Evolutionary conservation across 2,329 filamentous ascomycete species (phyloP), one percentile per base, ranked within the genome.

Genomic region (Stachybotrys echinatus): DNA sequence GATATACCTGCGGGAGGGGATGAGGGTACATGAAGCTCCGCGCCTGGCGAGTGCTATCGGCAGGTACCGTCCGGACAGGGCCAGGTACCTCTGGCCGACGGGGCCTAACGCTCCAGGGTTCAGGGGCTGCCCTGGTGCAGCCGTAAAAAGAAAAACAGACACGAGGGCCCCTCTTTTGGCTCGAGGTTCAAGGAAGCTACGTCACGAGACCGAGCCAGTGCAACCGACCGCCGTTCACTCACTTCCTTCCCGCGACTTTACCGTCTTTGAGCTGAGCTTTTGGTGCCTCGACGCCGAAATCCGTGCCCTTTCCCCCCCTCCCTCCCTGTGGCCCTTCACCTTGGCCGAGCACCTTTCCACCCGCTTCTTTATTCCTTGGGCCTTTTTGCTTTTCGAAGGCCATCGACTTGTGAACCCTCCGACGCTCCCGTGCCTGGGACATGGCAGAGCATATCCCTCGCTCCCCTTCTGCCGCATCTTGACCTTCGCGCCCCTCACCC

Each of bases 391-490:
- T n/a, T n/a, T n/a, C n/a, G n/a, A n/a, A n/a, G n/a, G n/a, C n/a
- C n/a, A n/a, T n/a, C n/a, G n/a, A n/a, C n/a, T n/a, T n/a, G n/a
- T n/a, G n/a, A n/a, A n/a, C n/a, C n/a, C n/a, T n/a, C n/a, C 31
- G 10, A 37, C 31, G 17, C 31, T 37, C 31, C 8, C 31, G 8
- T 10, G 8, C 31, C 10, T 17, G 17, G 31, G 45, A 51, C 45
- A 44, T 50, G 48, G 49, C 54, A 52, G 51, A 52, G 52, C 12
- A 23, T 54, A 51, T 51, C 42, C 53, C 53, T 58, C 54, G 50
- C 58, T 53, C 58, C 55, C 48, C 51, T 47, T 50, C 51, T 34
- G 45, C 48, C 48, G 34, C 23, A 17, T 37, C 42, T 23, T 17
- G 21, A 42, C 34, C 50, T 45, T 42, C 47, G 39, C 42, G 49